These are phyloP conservation scores for Phalaenopsis aphrodite DNA, from an alignment of 106 monocot genomes.

Conservation along the genomic window DNA sequence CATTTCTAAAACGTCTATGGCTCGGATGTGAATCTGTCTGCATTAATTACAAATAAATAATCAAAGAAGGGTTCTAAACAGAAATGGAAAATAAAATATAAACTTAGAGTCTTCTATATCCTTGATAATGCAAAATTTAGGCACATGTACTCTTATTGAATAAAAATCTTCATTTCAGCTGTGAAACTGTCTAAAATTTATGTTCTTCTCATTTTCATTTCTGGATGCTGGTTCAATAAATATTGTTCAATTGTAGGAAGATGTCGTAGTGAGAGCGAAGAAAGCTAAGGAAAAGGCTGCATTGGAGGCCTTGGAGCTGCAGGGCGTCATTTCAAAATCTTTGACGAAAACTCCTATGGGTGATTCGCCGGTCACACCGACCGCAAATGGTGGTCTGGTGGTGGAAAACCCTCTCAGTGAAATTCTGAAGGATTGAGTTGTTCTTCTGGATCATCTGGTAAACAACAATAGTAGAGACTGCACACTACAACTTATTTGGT, in stretches of 20 bases:
- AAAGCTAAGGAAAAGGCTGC: conserved; percentile 67
- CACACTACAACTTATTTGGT: neutral
- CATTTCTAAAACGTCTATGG: no score
- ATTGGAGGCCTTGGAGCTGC: conserved; percentile 36
- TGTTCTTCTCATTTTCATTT: neutral
- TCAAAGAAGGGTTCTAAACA: no score
- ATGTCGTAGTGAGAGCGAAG: conserved; percentile 56
- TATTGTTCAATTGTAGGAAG: conserved; percentile 36
- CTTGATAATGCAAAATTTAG: no score
- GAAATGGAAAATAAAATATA: no score
- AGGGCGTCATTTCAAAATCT: conserved; percentile 18
- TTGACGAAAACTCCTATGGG: neutral
- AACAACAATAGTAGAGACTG: neutral
- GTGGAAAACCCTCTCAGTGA: conserved; percentile 10
- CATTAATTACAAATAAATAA: no score
- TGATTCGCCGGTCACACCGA: conserved; percentile 6
- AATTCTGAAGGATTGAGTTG: conserved; percentile 7
- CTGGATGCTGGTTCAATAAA: neutral
- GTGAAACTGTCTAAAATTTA: neutral
- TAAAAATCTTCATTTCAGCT: neutral
- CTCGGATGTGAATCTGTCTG: no score
- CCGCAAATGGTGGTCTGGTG: conserved; percentile 6
- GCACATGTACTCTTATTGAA: neutral
- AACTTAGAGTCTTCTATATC: no score
- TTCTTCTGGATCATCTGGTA: neutral